phyloP scores from a whole-genome alignment of 768 basidiomycete species.

The Trametes villosa region DNA sequence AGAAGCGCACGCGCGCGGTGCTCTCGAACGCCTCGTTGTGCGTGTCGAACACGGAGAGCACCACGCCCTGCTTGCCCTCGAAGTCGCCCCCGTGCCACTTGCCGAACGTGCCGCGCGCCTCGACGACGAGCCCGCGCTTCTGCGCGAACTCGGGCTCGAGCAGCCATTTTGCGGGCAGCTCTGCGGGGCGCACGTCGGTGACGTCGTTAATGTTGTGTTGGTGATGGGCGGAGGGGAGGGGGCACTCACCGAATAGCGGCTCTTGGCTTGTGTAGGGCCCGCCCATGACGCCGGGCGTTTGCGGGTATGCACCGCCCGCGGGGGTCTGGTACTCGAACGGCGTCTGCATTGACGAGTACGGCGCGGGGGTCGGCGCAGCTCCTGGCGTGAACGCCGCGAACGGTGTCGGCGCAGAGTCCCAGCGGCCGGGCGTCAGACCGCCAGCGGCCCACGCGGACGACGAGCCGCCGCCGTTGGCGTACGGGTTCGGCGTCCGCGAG shows the following conservation, averaged over 20 bases:
- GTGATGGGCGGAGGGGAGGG: background rate
- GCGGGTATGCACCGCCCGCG: constrained; percentile 11
- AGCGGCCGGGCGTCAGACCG: constrained; percentile 36
- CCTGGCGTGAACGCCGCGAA: constrained; percentile 36
- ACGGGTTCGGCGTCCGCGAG: constrained; percentile 53
- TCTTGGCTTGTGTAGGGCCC: constrained; percentile 8
- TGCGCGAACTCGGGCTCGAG: constrained; percentile 23
- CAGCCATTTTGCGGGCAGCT: constrained; percentile 29
- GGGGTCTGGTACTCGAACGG: constrained; percentile 28
- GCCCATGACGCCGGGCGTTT: constrained; percentile 24
- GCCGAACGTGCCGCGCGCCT: constrained; percentile 26
- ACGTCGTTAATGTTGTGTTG: background rate
- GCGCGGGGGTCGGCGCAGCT: constrained; percentile 53
- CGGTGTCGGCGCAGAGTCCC: constrained; percentile 29
- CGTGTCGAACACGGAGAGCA: constrained; percentile 31
- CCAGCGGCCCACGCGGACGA: constrained; percentile 27
- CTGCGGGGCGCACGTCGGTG: constrained; percentile 1
- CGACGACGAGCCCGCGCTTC: constrained; percentile 30
- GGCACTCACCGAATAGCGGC: constrained; percentile 16
- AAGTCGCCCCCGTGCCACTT: constrained; percentile 33
- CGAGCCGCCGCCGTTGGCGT: constrained; percentile 31
- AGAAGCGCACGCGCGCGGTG: constrained; percentile 31
- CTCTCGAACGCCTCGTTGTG: constrained; percentile 27
- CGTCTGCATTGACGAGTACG: constrained; percentile 22
- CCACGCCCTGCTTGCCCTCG: constrained; percentile 32